phyloP scores from a whole-genome alignment of 2,329 filamentous ascomycete species.

The Paecilomyces dactylethromorphus region DNA sequence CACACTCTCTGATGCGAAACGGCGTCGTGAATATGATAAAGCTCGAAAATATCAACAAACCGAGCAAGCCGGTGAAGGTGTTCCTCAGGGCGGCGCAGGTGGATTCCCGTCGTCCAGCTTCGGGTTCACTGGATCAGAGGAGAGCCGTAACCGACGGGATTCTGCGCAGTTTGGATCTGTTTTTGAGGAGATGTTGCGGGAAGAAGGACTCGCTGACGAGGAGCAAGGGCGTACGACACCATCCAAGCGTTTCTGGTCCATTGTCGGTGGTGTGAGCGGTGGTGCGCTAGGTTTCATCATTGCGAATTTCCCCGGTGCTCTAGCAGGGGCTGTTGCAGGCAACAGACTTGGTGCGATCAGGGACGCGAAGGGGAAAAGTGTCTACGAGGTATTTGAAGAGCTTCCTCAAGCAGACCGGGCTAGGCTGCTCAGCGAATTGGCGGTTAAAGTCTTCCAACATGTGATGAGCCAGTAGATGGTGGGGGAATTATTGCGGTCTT shows the following conservation, averaged over 20 bases:
- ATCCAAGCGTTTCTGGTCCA: slow-evolving; percentile 75
- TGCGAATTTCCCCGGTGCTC: slow-evolving; percentile 79
- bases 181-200: slow-evolving; percentile 84
- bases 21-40: slow-evolving; percentile 78
- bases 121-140: slow-evolving; percentile 46
- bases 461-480: slow-evolving; percentile 21
- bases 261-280: slow-evolving; percentile 79
- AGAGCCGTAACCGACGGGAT: slow-evolving; percentile 29
- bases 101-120: slow-evolving; percentile 74
- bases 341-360: slow-evolving; percentile 85
- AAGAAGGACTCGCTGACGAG: slow-evolving; percentile 72
- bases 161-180: slow-evolving; percentile 81
- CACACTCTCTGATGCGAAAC: slow-evolving; percentile 70
- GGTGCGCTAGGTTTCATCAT: slow-evolving; percentile 92
- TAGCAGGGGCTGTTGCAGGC: slow-evolving; percentile 87
- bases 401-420: slow-evolving; percentile 77
- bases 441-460: slow-evolving; percentile 67
- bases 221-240: slow-evolving; percentile 43
- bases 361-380: slow-evolving; percentile 88
- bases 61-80: slow-evolving; percentile 44
- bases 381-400: slow-evolving; percentile 84
- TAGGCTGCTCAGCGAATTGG: slow-evolving; percentile 73
- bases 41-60: slow-evolving; percentile 50
- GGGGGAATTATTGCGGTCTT: not conserved
- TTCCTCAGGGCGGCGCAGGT: slow-evolving; percentile 37